Conservation (phyloP, 768 basidiomycete species). For the Mycena capillaripes region DNA sequence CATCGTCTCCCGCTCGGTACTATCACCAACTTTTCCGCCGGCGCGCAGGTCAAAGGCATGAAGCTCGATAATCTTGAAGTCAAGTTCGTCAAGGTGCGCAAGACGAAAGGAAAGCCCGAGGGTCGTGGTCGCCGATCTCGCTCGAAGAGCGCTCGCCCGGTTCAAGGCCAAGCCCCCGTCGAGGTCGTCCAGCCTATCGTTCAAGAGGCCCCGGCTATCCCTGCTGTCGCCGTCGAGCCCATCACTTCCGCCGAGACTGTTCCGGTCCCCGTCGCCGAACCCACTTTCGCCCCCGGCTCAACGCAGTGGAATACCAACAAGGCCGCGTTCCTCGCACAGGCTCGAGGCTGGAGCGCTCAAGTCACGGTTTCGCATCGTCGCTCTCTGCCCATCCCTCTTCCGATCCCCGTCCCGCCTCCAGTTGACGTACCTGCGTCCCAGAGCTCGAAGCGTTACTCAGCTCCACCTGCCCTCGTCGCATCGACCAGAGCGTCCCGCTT, state of each 20-base stretch:
- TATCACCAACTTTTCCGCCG: neutral
- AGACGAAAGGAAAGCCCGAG: neutral
- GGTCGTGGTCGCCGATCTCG: neutral
- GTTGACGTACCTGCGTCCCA: neutral
- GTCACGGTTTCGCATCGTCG: neutral
- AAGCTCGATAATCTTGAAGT: neutral
- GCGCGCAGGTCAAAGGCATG: neutral
- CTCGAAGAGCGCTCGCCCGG: neutral
- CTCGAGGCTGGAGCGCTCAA: neutral
- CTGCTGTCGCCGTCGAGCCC: neutral
- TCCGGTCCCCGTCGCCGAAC: neutral
- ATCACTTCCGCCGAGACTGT: neutral
- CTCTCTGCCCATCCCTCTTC: neutral
- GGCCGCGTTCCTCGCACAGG: neutral
- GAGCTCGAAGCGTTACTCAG: neutral
- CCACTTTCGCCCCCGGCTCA: conserved; percentile 5
- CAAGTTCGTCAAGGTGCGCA: neutral
- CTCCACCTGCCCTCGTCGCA: conserved; percentile 11
- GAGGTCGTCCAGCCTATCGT: neutral
- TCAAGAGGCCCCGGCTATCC: no score
- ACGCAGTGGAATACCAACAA: conserved; percentile 7
- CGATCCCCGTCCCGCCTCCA: neutral
- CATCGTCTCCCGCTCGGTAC: conserved; percentile 14
- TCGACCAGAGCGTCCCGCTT: neutral
- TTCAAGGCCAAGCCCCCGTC: neutral